Evolutionary conservation across 208 protist species (phyloP).

Genomic region (Porcisia deanei): DNA sequence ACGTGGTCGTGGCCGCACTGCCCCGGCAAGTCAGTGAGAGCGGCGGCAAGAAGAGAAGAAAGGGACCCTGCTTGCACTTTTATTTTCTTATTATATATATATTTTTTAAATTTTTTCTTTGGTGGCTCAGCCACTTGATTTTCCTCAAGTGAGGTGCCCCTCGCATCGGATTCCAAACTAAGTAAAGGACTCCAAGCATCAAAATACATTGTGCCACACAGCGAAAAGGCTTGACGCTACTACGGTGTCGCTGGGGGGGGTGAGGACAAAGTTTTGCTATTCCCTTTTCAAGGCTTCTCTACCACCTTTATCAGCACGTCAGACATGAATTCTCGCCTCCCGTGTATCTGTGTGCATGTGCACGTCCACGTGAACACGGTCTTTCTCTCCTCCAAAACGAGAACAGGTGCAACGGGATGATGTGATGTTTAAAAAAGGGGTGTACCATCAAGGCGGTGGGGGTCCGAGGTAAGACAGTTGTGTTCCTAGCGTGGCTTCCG

Average conservation of each 20-base stretch:
- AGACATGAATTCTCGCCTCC: constrained; percentile 1
- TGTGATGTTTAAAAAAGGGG: not conserved
- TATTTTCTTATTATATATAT: constrained; percentile 5
- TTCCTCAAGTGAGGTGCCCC: not conserved
- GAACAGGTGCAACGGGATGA: not conserved
- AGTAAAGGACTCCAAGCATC: not conserved
- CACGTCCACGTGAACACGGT: not conserved
- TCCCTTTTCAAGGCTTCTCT: not conserved
- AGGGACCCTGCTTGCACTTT: constrained; percentile 1
- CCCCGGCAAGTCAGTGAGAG: constrained; percentile 4
- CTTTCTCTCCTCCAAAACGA: not conserved
- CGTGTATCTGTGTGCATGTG: not conserved
- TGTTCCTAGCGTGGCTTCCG: not conserved
- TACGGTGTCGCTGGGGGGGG: not conserved
- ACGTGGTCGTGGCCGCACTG: constrained; percentile 11
- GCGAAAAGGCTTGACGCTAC: not conserved
- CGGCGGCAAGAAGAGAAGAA: not conserved
- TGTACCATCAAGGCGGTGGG: not conserved
- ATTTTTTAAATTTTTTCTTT: constrained; percentile 14
- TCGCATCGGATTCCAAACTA: constrained; percentile 2
- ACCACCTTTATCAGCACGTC: not conserved
- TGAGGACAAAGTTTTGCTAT: not conserved
- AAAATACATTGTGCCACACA: not conserved
- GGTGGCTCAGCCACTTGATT: constrained; percentile 1
- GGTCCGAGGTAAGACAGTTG: not conserved